Percentiles rank a stretch among this genome's conserved stretches.
Evolutionary conservation across 345 rosid genomes (phyloP).

Genomic region (Sonneratia alba): DNA sequence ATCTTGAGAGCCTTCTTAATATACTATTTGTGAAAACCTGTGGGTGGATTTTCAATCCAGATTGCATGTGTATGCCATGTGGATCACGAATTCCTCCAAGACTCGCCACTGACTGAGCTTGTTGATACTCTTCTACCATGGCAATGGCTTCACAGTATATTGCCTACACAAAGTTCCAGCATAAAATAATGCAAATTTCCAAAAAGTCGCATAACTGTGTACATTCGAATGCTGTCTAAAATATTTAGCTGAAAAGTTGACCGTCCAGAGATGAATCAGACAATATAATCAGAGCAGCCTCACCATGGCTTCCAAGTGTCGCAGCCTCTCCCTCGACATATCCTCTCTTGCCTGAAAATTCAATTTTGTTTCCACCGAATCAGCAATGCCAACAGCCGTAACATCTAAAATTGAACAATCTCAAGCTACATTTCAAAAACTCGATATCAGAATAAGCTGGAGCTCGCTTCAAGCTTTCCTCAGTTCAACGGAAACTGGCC

Average conservation of each 20-base stretch:
- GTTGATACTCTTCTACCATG: conserved; percentile 94
- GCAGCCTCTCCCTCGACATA: conserved; percentile 81
- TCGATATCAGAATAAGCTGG: not conserved
- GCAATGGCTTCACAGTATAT: conserved; percentile 77
- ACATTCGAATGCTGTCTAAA: too few species aligned
- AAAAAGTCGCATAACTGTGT: not conserved
- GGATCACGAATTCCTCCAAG: conserved; percentile 73
- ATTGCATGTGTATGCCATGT: conserved; percentile 54
- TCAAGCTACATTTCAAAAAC: not conserved
- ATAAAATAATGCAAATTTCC: not conserved
- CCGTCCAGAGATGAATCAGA: not conserved
- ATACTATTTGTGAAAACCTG: conserved; percentile 30
- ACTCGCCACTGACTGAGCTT: conserved; percentile 60
- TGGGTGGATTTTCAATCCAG: conserved; percentile 65
- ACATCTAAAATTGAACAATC: conserved; percentile 2
- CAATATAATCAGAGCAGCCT: conserved; percentile 1
- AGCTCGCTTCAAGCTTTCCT: not conserved
- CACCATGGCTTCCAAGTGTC: conserved; percentile 94
- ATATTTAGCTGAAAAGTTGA: not conserved
- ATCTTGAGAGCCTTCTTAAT: conserved; percentile 17
- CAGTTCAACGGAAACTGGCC: not conserved
- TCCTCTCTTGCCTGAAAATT: conserved; percentile 84
- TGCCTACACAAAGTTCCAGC: conserved; percentile 33
- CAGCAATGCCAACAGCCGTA: not conserved
- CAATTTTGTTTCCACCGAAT: not conserved